phyloP scores from a whole-genome alignment of 768 basidiomycete genomes.

The Leccinum olivaceopallidum region DNA sequence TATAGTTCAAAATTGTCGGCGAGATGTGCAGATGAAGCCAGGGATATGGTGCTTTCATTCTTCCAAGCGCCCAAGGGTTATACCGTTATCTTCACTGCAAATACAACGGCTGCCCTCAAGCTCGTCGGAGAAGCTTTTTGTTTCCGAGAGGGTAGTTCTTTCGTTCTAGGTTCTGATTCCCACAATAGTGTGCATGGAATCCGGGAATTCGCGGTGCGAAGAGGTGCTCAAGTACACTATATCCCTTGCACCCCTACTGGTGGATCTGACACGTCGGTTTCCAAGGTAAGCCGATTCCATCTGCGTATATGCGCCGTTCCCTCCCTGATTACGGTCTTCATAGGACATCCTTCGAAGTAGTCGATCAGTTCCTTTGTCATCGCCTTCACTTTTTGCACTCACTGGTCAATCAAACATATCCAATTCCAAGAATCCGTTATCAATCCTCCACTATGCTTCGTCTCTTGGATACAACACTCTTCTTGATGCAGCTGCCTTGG shows the following conservation, averaged over 20 bases:
- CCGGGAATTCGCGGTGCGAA: slow-evolving; percentile 61
- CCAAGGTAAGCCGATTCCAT: slow-evolving; percentile 50
- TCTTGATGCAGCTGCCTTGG: slow-evolving; percentile 82
- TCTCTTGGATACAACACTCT: slow-evolving; percentile 72
- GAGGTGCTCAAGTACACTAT: slow-evolving; percentile 61
- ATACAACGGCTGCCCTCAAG: slow-evolving; percentile 78
- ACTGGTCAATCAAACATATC: slow-evolving; percentile 85
- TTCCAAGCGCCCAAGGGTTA: slow-evolving; percentile 76
- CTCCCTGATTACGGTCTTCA: slow-evolving; percentile 1
- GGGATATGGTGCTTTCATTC: slow-evolving; percentile 71
- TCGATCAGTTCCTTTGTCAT: slow-evolving; percentile 38
- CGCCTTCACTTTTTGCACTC: slow-evolving; percentile 66
- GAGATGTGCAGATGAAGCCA: slow-evolving; percentile 65
- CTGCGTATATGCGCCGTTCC: slow-evolving; percentile 22
- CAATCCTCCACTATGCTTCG: slow-evolving; percentile 61
- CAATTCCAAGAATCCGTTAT: slow-evolving; percentile 69
- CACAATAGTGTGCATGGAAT: slow-evolving; percentile 88
- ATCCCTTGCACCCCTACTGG: slow-evolving; percentile 63
- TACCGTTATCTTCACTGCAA: slow-evolving; percentile 80
- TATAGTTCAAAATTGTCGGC: slow-evolving; percentile 70
- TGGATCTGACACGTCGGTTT: slow-evolving; percentile 56
- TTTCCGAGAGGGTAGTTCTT: slow-evolving; percentile 55
- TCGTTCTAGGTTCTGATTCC: slow-evolving; percentile 73
- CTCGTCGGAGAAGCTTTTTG: slow-evolving; percentile 82
- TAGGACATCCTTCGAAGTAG: slow-evolving; percentile 58